Percentiles rank a stretch among this genome's conserved stretches.
Evolutionary conservation across 805 yeast species (phyloP).

Genomic region (Saccharomycopsis babjevae): DNA sequence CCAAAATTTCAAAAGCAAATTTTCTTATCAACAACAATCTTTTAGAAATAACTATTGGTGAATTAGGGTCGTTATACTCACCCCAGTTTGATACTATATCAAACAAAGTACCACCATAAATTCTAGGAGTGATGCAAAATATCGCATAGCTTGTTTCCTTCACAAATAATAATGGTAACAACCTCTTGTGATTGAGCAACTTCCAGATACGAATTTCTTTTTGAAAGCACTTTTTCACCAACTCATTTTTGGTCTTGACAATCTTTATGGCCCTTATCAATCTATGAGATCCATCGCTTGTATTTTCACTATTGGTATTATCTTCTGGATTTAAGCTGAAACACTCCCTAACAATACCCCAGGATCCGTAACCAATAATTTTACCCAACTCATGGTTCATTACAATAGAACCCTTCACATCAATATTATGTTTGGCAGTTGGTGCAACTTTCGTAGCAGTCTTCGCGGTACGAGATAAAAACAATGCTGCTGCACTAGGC

Average conservation of each 20-base stretch:
- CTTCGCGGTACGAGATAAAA: constrained; percentile 22
- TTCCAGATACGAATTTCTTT: constrained; percentile 75
- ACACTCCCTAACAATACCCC: constrained; percentile 79
- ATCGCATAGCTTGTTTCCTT: constrained; percentile 51
- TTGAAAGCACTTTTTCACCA: constrained; percentile 47
- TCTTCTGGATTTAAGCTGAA: constrained; percentile 24
- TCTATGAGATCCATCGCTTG: constrained; percentile 11
- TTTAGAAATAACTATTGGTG: constrained; percentile 23
- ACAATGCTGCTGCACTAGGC: constrained; percentile 23
- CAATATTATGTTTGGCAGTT: constrained; percentile 30
- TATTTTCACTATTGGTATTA: constrained; percentile 20
- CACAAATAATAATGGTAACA: constrained; percentile 52
- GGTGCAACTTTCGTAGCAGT: constrained; percentile 2
- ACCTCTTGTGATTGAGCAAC: constrained; percentile 49
- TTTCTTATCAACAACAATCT: constrained; percentile 29
- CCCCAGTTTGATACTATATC: constrained; percentile 71
- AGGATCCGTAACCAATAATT: constrained; percentile 80
- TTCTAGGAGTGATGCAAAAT: constrained; percentile 61
- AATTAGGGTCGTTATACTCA: constrained; percentile 25
- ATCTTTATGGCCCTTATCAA: constrained; percentile 50
- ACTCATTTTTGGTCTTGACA: constrained; percentile 42
- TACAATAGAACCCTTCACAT: constrained; percentile 61
- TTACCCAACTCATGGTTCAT: constrained; percentile 57
- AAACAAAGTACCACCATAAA: constrained; percentile 71
- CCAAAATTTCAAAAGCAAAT: constrained; percentile 43